Percentiles rank a stretch among this genome's conserved stretches.
phyloP scores from a whole-genome alignment of 108 stramenopile species.

The Skeletonema tropicum region DNA sequence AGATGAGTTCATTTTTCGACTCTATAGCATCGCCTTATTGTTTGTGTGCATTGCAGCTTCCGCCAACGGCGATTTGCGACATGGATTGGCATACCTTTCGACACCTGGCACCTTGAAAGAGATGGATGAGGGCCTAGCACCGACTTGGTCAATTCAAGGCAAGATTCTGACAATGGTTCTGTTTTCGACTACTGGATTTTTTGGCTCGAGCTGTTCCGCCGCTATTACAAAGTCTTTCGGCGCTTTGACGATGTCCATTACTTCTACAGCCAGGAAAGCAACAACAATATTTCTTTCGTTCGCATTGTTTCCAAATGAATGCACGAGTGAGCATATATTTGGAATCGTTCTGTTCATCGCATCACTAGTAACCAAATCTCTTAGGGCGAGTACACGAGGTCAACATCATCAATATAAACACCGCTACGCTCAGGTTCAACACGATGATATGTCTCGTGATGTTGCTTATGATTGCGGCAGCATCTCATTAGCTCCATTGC shows the following conservation, averaged over 20 bases:
- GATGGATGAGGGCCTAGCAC: constrained; percentile 63
- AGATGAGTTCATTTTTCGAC: constrained; percentile 89
- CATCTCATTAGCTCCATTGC: background rate
- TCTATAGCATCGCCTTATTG: constrained; percentile 85
- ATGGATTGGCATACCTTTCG: constrained; percentile 66
- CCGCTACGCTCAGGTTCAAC: background rate
- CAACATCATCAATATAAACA: constrained; percentile 8
- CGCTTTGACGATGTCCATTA: constrained; percentile 89
- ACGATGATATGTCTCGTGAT: background rate
- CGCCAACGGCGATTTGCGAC: constrained; percentile 70
- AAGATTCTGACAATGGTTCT: constrained; percentile 70
- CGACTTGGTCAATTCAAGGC: constrained; percentile 65
- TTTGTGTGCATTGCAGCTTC: constrained; percentile 75
- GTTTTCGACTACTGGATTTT: constrained; percentile 84
- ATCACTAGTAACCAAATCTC: constrained; percentile 74
- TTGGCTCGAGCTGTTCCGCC: constrained; percentile 82
- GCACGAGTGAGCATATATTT: constrained; percentile 76
- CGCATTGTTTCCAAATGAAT: constrained; percentile 81
- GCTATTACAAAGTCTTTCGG: constrained; percentile 93
- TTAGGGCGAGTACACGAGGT: constrained; percentile 51
- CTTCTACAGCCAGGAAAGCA: constrained; percentile 88
- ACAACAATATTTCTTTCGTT: constrained; percentile 90
- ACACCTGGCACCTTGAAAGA: constrained; percentile 82
- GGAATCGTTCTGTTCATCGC: constrained; percentile 82
- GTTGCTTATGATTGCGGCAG: background rate